phyloP scores from a whole-genome alignment of 2,329 filamentous ascomycete genomes.

The Aspergillus sergii region DNA sequence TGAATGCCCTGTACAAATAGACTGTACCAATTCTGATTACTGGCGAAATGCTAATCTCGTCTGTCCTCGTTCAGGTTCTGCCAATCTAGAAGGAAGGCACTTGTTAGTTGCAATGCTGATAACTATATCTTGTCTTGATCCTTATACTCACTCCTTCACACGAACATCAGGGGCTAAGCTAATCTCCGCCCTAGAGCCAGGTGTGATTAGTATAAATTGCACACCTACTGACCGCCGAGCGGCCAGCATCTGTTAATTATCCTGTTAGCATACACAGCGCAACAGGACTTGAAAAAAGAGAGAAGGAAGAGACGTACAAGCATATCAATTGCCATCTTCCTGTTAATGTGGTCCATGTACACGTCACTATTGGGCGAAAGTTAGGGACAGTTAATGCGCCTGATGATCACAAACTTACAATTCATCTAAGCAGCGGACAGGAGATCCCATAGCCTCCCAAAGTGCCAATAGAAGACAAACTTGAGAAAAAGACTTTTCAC shows the following conservation, averaged over 20 bases:
- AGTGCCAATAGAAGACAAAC: conserved; percentile 90
- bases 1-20: neutral
- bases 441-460: conserved; percentile 98
- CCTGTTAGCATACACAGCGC: conserved; percentile 9
- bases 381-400: conserved; percentile 20
- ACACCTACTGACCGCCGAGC: conserved; percentile 84
- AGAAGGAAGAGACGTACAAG: conserved; percentile 60
- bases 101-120: conserved; percentile 6
- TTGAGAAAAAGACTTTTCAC: conserved; percentile 96
- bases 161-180: conserved; percentile 47
- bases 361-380: conserved; percentile 64
- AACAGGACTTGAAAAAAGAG: neutral
- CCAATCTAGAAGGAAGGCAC: conserved; percentile 33
- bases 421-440: conserved; percentile 91
- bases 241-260: conserved; percentile 67
- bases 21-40: neutral
- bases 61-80: conserved; percentile 49
- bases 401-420: conserved; percentile 58
- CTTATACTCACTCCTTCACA: conserved; percentile 45
- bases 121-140: neutral
- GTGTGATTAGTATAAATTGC: conserved; percentile 96
- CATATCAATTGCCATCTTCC: conserved; percentile 90
- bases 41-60: conserved; percentile 39
- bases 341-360: conserved; percentile 98
- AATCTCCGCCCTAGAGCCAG: conserved; percentile 71